phyloP scores from a whole-genome alignment of 805 yeast genomes.

The Dipodascus albidus region DNA sequence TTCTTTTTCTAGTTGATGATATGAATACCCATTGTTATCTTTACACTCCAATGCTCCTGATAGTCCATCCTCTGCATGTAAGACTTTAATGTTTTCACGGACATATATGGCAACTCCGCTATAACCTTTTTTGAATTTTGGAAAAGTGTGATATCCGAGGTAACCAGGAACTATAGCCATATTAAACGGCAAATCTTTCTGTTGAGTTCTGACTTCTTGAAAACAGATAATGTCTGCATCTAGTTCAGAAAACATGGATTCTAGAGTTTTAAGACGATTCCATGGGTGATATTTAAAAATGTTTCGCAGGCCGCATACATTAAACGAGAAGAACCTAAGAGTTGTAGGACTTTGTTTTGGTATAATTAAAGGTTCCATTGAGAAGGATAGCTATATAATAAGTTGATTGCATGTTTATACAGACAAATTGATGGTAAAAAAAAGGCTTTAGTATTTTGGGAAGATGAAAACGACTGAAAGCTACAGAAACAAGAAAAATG shows the following conservation, averaged over 20 bases:
- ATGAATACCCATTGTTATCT: slow-evolving; percentile 12
- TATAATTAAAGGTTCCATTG: too few species aligned
- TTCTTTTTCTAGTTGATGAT: slow-evolving; percentile 19
- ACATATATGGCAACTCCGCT: slow-evolving; percentile 82
- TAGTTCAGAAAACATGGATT: slow-evolving; percentile 38
- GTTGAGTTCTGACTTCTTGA: slow-evolving; percentile 72
- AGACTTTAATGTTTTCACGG: slow-evolving; percentile 42
- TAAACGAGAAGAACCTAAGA: slow-evolving; percentile 56
- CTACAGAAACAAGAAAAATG: background rate
- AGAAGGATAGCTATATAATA: too few species aligned
- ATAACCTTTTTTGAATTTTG: slow-evolving; percentile 64
- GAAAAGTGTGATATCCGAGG: slow-evolving; percentile 57
- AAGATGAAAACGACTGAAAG: background rate
- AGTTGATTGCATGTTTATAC: too few species aligned
- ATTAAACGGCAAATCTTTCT: slow-evolving; percentile 33
- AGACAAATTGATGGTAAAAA: too few species aligned
- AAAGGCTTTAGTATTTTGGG: too few species aligned
- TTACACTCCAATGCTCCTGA: slow-evolving; percentile 46
- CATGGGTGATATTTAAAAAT: slow-evolving; percentile 78
- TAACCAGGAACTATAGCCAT: slow-evolving; percentile 46
- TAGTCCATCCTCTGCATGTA: slow-evolving; percentile 82
- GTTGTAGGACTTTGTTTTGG: too few species aligned
- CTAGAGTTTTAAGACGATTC: slow-evolving; percentile 36
- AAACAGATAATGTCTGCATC: slow-evolving; percentile 70
- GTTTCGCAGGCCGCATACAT: slow-evolving; percentile 76